Evolutionary conservation across 345 rosid species (phyloP).

Genomic region (Eucalyptus albens): DNA sequence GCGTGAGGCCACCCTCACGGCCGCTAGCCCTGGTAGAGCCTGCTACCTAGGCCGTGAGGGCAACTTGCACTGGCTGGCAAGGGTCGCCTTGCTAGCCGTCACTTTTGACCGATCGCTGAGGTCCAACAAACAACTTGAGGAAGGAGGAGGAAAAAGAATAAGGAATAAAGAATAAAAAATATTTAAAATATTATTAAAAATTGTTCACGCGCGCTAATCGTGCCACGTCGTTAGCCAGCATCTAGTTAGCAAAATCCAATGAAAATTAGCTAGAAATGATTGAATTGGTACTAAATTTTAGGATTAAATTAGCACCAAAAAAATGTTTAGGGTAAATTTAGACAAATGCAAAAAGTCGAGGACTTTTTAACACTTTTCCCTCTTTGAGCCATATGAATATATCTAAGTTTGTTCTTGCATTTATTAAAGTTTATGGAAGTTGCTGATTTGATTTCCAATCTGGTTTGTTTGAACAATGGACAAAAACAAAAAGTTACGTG

Average conservation of each 20-base stretch:
- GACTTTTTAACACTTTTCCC: no score
- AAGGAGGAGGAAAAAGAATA: no score
- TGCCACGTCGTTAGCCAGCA: rapidly evolving
- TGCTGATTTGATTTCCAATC: neutral
- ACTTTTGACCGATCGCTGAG: rapidly evolving
- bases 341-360: no score
- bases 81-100: rapidly evolving
- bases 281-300: no score
- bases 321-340: no score
- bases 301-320: no score
- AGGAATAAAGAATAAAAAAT: no score
- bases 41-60: rapidly evolving
- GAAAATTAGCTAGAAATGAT: no score
- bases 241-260: rapidly evolving
- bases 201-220: rapidly evolving
- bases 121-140: rapidly evolving
- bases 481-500: neutral
- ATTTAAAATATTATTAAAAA: no score
- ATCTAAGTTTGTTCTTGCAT: neutral
- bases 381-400: neutral
- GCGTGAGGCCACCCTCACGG: rapidly evolving
- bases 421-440: neutral
- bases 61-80: rapidly evolving
- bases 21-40: no score
- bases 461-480: neutral